These are phyloP conservation scores for Syzygium grande DNA, from an alignment of 345 rosid species.

Conservation along the genomic window DNA sequence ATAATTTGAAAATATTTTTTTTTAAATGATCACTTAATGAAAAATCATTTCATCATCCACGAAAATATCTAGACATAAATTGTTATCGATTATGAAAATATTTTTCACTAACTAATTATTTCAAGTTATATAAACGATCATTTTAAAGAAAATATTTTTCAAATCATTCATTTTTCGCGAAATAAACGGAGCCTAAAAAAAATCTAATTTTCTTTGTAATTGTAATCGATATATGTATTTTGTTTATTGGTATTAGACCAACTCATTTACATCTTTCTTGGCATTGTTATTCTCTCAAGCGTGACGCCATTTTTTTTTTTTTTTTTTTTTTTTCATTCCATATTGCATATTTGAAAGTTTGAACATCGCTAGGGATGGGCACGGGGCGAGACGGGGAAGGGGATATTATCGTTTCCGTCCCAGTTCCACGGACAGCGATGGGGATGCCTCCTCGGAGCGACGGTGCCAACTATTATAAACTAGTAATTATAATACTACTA, in stretches of 20 bases:
- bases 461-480: not conserved
- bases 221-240: not conserved
- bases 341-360: not conserved
- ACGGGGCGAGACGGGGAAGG: not conserved
- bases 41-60: rapidly evolving
- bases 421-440: no score
- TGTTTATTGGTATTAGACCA: not conserved
- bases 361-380: not conserved
- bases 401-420: no score
- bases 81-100: rapidly evolving
- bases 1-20: not conserved
- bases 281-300: not conserved
- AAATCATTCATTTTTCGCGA: rapidly evolving
- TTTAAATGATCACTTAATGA: not conserved
- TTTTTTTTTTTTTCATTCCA: not conserved
- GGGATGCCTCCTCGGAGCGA: not conserved
- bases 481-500: not conserved
- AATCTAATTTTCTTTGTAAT: not conserved
- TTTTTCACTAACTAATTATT: not conserved
- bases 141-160: not conserved
- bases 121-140: rapidly evolving
- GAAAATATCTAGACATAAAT: not conserved
- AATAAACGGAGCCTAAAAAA: not conserved
- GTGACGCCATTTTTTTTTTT: not conserved
- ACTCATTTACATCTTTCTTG: not conserved